These are phyloP conservation scores for Emydomyces testavorans DNA, from an alignment of 2,329 filamentous ascomycete species.

Conservation along the genomic window DNA sequence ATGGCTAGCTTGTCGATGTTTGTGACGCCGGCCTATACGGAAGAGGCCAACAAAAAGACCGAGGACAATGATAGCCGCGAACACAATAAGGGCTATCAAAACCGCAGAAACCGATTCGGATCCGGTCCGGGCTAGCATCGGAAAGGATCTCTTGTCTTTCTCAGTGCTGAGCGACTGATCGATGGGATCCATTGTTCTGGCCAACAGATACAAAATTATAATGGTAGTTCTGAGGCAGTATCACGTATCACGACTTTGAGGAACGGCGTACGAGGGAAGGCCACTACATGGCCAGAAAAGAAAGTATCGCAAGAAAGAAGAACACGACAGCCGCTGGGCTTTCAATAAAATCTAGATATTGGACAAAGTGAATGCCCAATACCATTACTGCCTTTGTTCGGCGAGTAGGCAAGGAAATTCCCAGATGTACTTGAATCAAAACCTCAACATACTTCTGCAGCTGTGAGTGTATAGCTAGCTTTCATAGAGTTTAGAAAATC, in stretches of 20 bases:
- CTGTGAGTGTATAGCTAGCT: no score
- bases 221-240: no score
- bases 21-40: neutral
- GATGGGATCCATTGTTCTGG: neutral
- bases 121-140: neutral
- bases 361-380: neutral
- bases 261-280: no score
- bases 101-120: neutral
- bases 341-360: neutral
- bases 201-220: no score
- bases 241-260: no score
- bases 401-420: neutral
- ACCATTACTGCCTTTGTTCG: neutral
- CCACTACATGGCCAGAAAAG: neutral
- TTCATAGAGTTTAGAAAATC: no score
- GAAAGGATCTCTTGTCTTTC: neutral
- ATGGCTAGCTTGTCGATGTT: neutral
- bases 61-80: neutral
- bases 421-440: no score
- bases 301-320: neutral
- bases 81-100: neutral
- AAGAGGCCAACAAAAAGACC: conserved; percentile 1
- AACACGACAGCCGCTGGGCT: neutral
- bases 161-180: no score
- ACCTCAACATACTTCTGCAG: no score